These are phyloP conservation scores for Eutrema heterophyllum DNA, from an alignment of 345 rosid genomes.

Conservation along the genomic window DNA sequence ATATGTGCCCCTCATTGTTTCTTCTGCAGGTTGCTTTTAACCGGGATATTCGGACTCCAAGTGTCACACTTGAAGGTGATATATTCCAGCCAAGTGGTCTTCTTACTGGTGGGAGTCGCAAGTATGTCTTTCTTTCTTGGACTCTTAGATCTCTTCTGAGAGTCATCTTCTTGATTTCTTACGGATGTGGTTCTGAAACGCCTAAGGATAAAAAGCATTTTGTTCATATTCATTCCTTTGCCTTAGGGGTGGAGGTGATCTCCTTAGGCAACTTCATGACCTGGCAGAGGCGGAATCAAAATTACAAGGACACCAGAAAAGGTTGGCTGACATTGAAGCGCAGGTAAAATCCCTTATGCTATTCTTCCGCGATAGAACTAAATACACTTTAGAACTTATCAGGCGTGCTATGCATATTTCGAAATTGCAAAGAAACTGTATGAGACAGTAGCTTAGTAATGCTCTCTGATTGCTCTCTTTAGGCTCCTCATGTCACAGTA, in stretches of 20 bases:
- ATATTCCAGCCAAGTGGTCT: constrained; percentile 94
- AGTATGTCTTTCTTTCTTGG: constrained; percentile 38
- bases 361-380: background rate
- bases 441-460: background rate
- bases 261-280: constrained; percentile 79
- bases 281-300: constrained; percentile 76
- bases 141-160: constrained; percentile 2
- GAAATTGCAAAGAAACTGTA: background rate
- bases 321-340: constrained; percentile 66
- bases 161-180: constrained; percentile 6
- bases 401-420: background rate
- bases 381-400: background rate
- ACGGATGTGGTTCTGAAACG: background rate
- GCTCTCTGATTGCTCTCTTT: background rate
- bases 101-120: constrained; percentile 97
- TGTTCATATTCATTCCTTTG: constrained; percentile 9
- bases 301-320: constrained; percentile 59
- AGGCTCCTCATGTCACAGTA: constrained; percentile 2
- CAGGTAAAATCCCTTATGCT: constrained; percentile 44
- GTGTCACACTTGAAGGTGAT: constrained; percentile 97
- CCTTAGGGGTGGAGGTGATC: constrained; percentile 83
- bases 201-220: background rate
- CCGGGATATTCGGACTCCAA: constrained; percentile 58
- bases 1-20: constrained; percentile 7
- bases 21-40: constrained; percentile 75